Conservation (phyloP, 2,329 filamentous ascomycete genomes). For the Fusarium newnesense region DNA sequence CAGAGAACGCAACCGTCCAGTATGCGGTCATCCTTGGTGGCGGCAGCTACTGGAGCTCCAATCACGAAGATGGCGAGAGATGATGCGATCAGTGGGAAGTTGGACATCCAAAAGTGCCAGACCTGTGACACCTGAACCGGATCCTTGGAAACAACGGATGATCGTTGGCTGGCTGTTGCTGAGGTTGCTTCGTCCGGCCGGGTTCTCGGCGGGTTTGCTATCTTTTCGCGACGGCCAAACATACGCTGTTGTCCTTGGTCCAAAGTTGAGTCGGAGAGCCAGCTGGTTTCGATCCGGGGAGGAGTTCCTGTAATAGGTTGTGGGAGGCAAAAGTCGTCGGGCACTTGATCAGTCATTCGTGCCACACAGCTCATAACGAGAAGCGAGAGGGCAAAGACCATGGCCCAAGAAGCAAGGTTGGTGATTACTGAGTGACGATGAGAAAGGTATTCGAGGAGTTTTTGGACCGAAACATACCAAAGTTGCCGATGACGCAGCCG, state of each 20-base stretch:
- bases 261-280: conserved; percentile 37
- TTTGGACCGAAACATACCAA: conserved; percentile 48
- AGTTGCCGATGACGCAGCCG: conserved; percentile 57
- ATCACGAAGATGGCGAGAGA: conserved; percentile 49
- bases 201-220: not conserved
- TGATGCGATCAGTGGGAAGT: conserved; percentile 44
- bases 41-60: conserved; percentile 55
- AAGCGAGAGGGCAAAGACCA: conserved; percentile 45
- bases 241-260: conserved; percentile 5
- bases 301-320: not conserved
- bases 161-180: conserved; percentile 2
- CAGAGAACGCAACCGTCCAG: conserved; percentile 60
- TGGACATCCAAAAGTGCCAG: conserved; percentile 36
- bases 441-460: not conserved
- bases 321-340: conserved; percentile 14
- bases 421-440: conserved; percentile 46
- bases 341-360: conserved; percentile 1
- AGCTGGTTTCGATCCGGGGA: conserved; percentile 27
- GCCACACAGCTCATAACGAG: conserved; percentile 24
- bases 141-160: conserved; percentile 6
- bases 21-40: conserved; percentile 48
- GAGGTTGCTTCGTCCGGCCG: not conserved
- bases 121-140: not conserved
- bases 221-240: conserved; percentile 10
- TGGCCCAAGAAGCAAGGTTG: conserved; percentile 50